phyloP scores from a whole-genome alignment of 768 basidiomycete species.

The Pisolithus tinctorius region DNA sequence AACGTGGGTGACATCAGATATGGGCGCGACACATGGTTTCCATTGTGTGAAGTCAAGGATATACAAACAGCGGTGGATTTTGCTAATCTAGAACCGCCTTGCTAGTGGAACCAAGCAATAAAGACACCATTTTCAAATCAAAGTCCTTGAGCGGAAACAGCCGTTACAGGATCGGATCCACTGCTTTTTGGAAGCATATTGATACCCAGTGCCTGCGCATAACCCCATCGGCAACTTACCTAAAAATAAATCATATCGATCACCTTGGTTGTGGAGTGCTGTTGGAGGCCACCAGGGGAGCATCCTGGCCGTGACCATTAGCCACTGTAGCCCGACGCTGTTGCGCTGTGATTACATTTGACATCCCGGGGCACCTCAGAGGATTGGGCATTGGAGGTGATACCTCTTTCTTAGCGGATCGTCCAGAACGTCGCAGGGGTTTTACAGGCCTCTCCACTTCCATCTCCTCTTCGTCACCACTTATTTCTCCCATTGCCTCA shows the following conservation, averaged over 20 bases:
- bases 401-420: conserved; percentile 20
- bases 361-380: conserved; percentile 17
- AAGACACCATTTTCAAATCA: conserved; percentile 7
- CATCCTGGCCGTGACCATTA: conserved; percentile 12
- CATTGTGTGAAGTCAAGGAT: conserved; percentile 15
- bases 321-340: conserved; percentile 14
- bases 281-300: conserved; percentile 14
- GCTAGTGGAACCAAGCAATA: not conserved
- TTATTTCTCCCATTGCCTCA: conserved; percentile 15
- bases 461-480: conserved; percentile 19
- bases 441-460: conserved; percentile 29
- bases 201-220: conserved; percentile 10
- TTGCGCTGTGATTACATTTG: conserved; percentile 28
- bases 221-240: conserved; percentile 16
- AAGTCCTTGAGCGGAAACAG: not conserved
- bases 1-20: not conserved
- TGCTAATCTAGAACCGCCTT: conserved; percentile 17
- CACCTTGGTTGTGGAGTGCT: conserved; percentile 19
- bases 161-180: not conserved
- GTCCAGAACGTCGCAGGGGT: conserved; percentile 28
- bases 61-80: conserved; percentile 21
- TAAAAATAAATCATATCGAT: conserved; percentile 12
- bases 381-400: conserved; percentile 18
- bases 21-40: conserved; percentile 25
- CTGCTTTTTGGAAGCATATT: conserved; percentile 11